Evolutionary conservation across 2,329 filamentous ascomycete genomes (phyloP).

Genomic region (Diaporthe destruens): DNA sequence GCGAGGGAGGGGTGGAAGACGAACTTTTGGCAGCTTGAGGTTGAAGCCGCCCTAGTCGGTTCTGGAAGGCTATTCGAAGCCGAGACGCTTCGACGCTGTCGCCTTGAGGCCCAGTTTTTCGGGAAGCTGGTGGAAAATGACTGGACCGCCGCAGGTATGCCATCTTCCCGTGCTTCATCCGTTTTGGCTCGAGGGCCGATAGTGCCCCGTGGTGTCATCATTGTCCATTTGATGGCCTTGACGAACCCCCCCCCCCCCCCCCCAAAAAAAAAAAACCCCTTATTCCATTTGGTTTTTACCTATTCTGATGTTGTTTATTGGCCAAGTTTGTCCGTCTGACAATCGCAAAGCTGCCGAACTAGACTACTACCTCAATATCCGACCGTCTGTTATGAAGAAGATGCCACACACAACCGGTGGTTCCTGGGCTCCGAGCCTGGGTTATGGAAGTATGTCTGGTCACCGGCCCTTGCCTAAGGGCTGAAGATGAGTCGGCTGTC

Average conservation of each 20-base stretch:
- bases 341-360: conserved; percentile 19
- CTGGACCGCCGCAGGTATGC: conserved; percentile 22
- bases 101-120: conserved; percentile 41
- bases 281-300: background rate
- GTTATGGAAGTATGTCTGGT: conserved; percentile 20
- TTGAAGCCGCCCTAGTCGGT: conserved; percentile 33
- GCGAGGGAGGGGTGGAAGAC: conserved; percentile 40
- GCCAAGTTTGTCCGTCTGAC: background rate
- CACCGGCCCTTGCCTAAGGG: background rate
- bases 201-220: background rate
- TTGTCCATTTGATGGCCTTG: background rate
- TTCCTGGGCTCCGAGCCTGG: conserved; percentile 32
- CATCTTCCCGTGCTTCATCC: background rate
- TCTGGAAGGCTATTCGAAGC: conserved; percentile 40
- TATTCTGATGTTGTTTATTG: background rate
- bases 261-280: too few species aligned
- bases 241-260: background rate
- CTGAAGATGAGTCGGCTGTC: background rate
- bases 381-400: conserved; percentile 22
- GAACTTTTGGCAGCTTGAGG: conserved; percentile 40
- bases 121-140: conserved; percentile 39
- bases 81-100: conserved; percentile 39
- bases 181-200: background rate
- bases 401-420: conserved; percentile 26
- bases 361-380: conserved; percentile 35